phyloP scores from a whole-genome alignment of 2,329 filamentous ascomycete species.

The Neonectria sp. region DNA sequence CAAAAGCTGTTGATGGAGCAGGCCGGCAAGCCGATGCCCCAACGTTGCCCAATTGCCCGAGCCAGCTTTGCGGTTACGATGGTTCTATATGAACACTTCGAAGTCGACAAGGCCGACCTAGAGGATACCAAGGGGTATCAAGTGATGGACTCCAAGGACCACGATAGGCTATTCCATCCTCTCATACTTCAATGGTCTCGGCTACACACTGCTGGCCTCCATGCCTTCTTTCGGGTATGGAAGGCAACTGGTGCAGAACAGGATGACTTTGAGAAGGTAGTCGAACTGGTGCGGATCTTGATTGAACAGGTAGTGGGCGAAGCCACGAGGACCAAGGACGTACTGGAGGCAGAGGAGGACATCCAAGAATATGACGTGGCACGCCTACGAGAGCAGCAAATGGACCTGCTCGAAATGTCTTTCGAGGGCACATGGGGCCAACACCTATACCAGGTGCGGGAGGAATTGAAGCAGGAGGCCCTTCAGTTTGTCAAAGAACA shows the following conservation, averaged over 20 bases:
- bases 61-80: conserved; percentile 90
- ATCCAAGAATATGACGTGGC: conserved; percentile 86
- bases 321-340: conserved; percentile 84
- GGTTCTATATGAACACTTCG: conserved; percentile 95
- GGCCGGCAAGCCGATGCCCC: conserved; percentile 76
- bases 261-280: conserved; percentile 95
- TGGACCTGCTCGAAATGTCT: conserved; percentile 90
- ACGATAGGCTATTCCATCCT: conserved; percentile 90
- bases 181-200: conserved; percentile 94
- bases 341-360: conserved; percentile 91
- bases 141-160: conserved; percentile 80
- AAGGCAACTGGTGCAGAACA: conserved; percentile 87
- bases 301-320: conserved; percentile 91
- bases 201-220: conserved; percentile 86
- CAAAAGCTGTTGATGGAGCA: conserved; percentile 95
- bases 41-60: conserved; percentile 89
- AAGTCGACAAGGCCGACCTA: conserved; percentile 86
- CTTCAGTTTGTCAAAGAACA: conserved; percentile 98
- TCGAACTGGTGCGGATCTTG: conserved; percentile 90
- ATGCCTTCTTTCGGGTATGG: conserved; percentile 93
- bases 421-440: conserved; percentile 97
- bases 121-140: conserved; percentile 85
- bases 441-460: conserved; percentile 90
- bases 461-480: conserved; percentile 91
- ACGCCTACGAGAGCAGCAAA: conserved; percentile 87